A percentile compares a stretch with the other conserved stretches of the same genome.
These are phyloP conservation scores for Fraxinus ornus DNA, from an alignment of 305 asterid species.

Conservation along the genomic window DNA sequence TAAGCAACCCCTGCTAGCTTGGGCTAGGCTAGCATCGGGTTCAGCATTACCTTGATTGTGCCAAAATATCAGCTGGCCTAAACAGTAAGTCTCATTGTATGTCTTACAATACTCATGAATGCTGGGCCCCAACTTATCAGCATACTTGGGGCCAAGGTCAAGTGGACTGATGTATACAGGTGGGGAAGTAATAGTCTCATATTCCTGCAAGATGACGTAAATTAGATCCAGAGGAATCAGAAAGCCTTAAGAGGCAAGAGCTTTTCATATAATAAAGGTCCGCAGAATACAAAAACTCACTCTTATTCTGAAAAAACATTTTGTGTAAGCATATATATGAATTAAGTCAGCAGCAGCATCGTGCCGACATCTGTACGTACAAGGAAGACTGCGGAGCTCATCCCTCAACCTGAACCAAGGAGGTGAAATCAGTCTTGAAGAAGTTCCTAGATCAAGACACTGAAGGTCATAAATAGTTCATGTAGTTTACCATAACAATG, in stretches of 20 bases:
- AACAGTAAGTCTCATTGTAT: slow-evolving; percentile 80
- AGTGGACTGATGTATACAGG: slow-evolving; percentile 91
- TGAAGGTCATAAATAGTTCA: not conserved
- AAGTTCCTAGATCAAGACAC: slow-evolving; percentile 4
- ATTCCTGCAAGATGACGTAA: slow-evolving; percentile 57
- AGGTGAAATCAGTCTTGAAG: slow-evolving; percentile 7
- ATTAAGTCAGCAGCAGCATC: slow-evolving; percentile 99
- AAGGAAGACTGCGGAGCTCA: slow-evolving; percentile 90
- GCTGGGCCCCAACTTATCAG: slow-evolving; percentile 80
- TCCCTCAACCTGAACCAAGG: slow-evolving; percentile 82
- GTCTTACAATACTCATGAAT: slow-evolving; percentile 89
- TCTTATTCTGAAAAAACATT: slow-evolving; percentile 65
- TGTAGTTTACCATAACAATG: slow-evolving; percentile 77
- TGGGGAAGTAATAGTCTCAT: slow-evolving; percentile 75
- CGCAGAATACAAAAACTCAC: slow-evolving; percentile 45
- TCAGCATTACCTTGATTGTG: slow-evolving; percentile 73
- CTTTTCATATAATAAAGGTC: not conserved
- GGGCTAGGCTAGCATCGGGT: slow-evolving; percentile 70
- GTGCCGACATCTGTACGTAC: slow-evolving; percentile 81
- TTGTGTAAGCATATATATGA: slow-evolving; percentile 87
- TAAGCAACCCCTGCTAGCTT: slow-evolving; percentile 91
- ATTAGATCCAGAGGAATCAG: slow-evolving; percentile 14
- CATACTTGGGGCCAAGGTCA: slow-evolving; percentile 89
- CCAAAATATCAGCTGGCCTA: slow-evolving; percentile 95
- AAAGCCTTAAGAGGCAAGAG: slow-evolving; percentile 12